These are phyloP conservation scores for Pythium myriotylum DNA, from an alignment of 352 stramenopile genomes.

Conservation along the genomic window DNA sequence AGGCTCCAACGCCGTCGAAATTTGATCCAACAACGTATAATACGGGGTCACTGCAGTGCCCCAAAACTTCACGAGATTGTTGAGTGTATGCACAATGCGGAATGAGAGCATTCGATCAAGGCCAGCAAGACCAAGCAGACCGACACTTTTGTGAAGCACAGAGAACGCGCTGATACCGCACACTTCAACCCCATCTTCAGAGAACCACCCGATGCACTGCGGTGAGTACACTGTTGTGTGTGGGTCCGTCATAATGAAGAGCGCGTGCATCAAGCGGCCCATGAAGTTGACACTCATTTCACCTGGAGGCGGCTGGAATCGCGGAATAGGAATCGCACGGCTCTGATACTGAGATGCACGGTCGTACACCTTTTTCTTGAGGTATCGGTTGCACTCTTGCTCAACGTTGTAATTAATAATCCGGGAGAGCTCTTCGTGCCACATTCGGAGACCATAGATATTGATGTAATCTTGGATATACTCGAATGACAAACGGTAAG, in stretches of 20 bases:
- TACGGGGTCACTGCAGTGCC: constrained; percentile 88
- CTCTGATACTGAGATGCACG: constrained; percentile 90
- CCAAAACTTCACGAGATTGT: constrained; percentile 95
- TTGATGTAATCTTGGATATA: constrained; percentile 97
- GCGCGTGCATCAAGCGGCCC: constrained; percentile 89
- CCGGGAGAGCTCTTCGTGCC: constrained; percentile 93
- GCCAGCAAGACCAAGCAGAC: constrained; percentile 89
- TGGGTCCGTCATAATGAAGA: constrained; percentile 93
- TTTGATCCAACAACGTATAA: constrained; percentile 86
- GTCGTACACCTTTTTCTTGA: constrained; percentile 95
- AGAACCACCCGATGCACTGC: constrained; percentile 93
- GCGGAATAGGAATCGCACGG: constrained; percentile 91
- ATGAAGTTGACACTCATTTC: constrained; percentile 94
- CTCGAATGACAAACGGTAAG: constrained; percentile 91
- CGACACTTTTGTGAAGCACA: constrained; percentile 90
- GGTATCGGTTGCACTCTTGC: constrained; percentile 94
- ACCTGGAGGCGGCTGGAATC: constrained; percentile 82
- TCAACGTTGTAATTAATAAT: constrained; percentile 97
- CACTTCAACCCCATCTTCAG: constrained; percentile 79
- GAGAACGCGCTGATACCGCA: constrained; percentile 90
- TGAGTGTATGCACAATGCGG: constrained; percentile 92
- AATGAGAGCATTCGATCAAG: constrained; percentile 94
- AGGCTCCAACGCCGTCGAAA: constrained; percentile 81
- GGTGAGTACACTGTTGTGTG: constrained; percentile 92
- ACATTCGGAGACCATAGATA: constrained; percentile 95